Base-by-base conservation (phyloP, 2,329 filamentous ascomycete genomes). In the Sphaerostilbella broomeana region DNA sequence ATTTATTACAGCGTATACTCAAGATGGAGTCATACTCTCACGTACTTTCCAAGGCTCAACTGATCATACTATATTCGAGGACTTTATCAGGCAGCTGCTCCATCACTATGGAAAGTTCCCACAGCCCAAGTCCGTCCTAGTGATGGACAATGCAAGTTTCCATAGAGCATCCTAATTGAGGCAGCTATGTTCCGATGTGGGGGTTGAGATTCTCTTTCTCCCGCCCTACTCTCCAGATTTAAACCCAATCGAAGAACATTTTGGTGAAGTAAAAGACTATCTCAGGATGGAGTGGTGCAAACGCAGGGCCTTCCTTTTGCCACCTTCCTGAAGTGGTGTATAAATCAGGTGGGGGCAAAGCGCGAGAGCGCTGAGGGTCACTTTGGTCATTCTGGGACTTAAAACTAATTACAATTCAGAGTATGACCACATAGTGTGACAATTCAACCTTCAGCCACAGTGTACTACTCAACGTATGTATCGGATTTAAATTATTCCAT, bases 31-130 rank as follows among this genome's bases (percentile, higher is more conserved):
- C 13, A 31, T 32, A 21, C 19, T 39, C 15, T 31, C 17, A 11
- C 28, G 26, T 17, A 17, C 19, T 24, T 39, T 31, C 36, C n/a
- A 16, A 25, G 36, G 36, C n/a, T 38, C 35, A 18, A 29, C 35
- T 28, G 24, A 38, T 20, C 24, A 28, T 29, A 10, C 16, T n/a
- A 20, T 28, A 16, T 38, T 38, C 20, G 24, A 38, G 24, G 25
- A 29, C 35, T 39, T 39, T 31, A 39, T 39, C 22, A 39, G 20
- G 27, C 36, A 39, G 27, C 13, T 39, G 18, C 36, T 39, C 15
- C 36, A 21, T 32, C 36, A 39, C 21, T 39, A 19, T 17, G 19
- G 36, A 22, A 39, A 19, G 28, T 39, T 31, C 15, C 26, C 28
- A 29, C 27, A 31, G 26, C 36, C 36, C 17, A 24, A 32, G 21